Percentiles rank a stretch among this genome's conserved stretches.
phyloP scores from a whole-genome alignment of 169 alveolate species.

The Cryptosporidium tyzzeri region DNA sequence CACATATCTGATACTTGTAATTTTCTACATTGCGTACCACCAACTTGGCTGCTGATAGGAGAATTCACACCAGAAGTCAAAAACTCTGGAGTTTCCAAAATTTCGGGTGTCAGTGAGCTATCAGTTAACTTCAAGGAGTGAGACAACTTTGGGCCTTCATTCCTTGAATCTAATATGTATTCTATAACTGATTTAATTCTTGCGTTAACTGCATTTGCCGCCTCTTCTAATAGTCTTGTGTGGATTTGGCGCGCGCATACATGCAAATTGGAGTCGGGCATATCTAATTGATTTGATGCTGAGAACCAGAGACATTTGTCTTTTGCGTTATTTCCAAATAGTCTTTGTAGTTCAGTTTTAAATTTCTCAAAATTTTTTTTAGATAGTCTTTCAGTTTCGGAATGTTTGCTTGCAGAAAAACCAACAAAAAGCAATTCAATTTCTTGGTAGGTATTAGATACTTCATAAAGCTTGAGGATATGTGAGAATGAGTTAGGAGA shows the following conservation, averaged over 20 bases:
- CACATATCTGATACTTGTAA: conserved; percentile 61
- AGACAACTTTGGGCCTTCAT: conserved; percentile 63
- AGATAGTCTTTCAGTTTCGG: conserved; percentile 48
- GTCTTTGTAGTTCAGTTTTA: conserved; percentile 41
- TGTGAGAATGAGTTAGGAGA: not conserved
- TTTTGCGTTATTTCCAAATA: conserved; percentile 36
- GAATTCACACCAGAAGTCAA: conserved; percentile 18
- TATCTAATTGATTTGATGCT: conserved; percentile 11
- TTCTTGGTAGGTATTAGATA: conserved; percentile 5
- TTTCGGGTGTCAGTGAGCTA: not conserved
- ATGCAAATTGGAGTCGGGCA: not conserved
- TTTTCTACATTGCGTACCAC: conserved; percentile 68
- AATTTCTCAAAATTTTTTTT: conserved; percentile 60
- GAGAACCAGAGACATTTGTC: conserved; percentile 64
- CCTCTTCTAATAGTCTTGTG: conserved; percentile 23
- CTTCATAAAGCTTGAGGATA: conserved; percentile 26
- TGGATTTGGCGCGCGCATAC: not conserved
- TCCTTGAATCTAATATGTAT: not conserved
- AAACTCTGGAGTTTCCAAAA: conserved; percentile 22
- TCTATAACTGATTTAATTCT: conserved; percentile 64
- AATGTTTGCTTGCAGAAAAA: conserved; percentile 18
- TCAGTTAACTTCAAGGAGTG: conserved; percentile 21
- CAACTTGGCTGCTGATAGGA: conserved; percentile 4
- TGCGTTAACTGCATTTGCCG: conserved; percentile 16
- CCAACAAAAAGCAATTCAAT: conserved; percentile 31